These are phyloP conservation scores for Leavenworthia alabamica DNA, from an alignment of 345 rosid species.

Conservation along the genomic window DNA sequence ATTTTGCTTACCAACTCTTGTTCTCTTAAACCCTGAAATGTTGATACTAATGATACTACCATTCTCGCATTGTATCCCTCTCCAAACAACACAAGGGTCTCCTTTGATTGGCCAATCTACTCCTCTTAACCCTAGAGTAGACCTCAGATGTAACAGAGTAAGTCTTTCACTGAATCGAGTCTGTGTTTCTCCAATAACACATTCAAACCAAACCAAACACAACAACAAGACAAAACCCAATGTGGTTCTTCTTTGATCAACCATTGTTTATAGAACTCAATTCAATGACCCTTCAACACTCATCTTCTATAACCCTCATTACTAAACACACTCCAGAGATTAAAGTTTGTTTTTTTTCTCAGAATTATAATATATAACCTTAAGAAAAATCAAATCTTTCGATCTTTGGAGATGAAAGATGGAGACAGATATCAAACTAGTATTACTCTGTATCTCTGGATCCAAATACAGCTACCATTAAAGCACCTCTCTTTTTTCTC, in stretches of 20 bases:
- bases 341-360: not conserved
- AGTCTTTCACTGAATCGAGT: constrained; percentile 42
- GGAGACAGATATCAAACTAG: constrained; percentile 20
- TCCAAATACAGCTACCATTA: constrained; percentile 33
- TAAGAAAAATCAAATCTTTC: constrained; percentile 10
- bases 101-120: constrained; percentile 87
- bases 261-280: constrained; percentile 47
- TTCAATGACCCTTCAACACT: constrained; percentile 19
- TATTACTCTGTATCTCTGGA: constrained; percentile 24
- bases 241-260: constrained; percentile 40
- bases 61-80: constrained; percentile 55
- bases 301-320: constrained; percentile 13
- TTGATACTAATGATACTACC: constrained; percentile 65
- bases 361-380: constrained; percentile 16
- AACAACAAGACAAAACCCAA: constrained; percentile 36
- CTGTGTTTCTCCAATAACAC: constrained; percentile 46
- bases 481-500: constrained; percentile 24
- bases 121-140: constrained; percentile 77
- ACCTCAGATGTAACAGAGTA: constrained; percentile 74
- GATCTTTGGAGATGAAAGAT: constrained; percentile 14
- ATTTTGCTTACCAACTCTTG: constrained; percentile 63
- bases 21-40: constrained; percentile 83
- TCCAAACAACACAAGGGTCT: constrained; percentile 74
- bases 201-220: constrained; percentile 32
- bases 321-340: not conserved